A percentile compares a stretch with the other conserved stretches of the same genome.
phyloP scores from a whole-genome alignment of 2,329 filamentous ascomycete genomes.

The Aciculosporium take region DNA sequence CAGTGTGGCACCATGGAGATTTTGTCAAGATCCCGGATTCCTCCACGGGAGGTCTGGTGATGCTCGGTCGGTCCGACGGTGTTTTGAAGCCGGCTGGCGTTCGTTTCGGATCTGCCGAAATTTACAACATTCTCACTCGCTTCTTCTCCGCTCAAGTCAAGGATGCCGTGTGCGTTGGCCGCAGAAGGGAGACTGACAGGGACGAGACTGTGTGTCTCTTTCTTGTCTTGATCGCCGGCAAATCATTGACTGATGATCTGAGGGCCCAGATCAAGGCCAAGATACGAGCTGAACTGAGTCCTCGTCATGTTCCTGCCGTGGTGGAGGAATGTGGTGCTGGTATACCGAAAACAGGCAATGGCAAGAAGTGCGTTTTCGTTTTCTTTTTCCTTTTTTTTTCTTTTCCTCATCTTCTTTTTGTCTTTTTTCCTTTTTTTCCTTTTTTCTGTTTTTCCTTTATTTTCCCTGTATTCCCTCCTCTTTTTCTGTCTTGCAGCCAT shows the following conservation, averaged over 20 bases:
- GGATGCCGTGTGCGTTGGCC: constrained; percentile 78
- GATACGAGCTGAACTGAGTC: constrained; percentile 67
- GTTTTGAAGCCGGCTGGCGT: constrained; percentile 88
- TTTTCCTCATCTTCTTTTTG: background rate
- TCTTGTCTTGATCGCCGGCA: constrained; percentile 54
- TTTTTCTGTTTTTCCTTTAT: no score
- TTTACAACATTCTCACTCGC: constrained; percentile 83
- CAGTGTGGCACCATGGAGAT: constrained; percentile 87
- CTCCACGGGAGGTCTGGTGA: constrained; percentile 62
- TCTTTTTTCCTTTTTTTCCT: background rate
- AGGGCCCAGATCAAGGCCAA: constrained; percentile 48
- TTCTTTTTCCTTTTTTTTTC: background rate
- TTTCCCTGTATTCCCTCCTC: no score
- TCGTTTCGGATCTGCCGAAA: constrained; percentile 84
- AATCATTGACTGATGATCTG: constrained; percentile 44
- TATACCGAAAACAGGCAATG: constrained; percentile 84
- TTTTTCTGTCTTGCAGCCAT: no score
- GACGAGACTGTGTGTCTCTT: constrained; percentile 88
- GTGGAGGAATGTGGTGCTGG: constrained; percentile 66
- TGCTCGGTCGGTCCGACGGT: constrained; percentile 86
- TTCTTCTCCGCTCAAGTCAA: constrained; percentile 67
- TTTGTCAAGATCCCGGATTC: constrained; percentile 59
- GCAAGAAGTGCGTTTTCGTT: constrained; percentile 64
- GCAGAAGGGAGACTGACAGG: constrained; percentile 52
- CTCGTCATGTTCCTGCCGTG: constrained; percentile 75